Evolutionary conservation across 1,139 yeast species (phyloP), one percentile per base, ranked within the genome.

Genomic region (Candida anutae): DNA sequence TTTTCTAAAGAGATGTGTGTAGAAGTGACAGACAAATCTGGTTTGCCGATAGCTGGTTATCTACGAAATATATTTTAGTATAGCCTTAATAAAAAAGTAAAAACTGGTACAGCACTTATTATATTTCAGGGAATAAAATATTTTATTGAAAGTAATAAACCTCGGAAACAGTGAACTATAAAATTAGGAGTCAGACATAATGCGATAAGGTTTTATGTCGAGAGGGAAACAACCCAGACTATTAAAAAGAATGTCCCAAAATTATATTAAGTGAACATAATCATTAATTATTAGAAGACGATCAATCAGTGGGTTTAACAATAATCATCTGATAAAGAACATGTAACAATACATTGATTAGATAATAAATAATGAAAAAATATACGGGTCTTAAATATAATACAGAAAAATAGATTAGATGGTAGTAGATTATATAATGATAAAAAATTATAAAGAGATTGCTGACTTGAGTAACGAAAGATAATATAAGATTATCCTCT

Each of bases 391-490:
- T 21, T n/a, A 21, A 21, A n/a, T 21, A n/a, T 21, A 21, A n/a
- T 8, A 21, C 23, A 21, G 11, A 21, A n/a, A n/a, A n/a, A 21
- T 21, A 21, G 23, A 21, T 25, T 23, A 26, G 16, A 31, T 30
- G 28, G 34, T 31, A 31, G 31, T 28, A 27, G 34, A 30, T 16
- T 30, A 30, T 31, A 31, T 31, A 30, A 30, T 30, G 11, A 21
- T 8, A 20, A 30, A 15, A 12, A 31, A 30, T 30, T 30, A 31
- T 31, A 31, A 10, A 30, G 34, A 31, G 19, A 16, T 21, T 31
- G 34, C 34, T 31, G 34, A 25, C 34, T 31, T 31, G 34, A 31
- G 34, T 31, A 31, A 31, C 31, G 34, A 30, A 17, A 31, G 34
- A 20, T 26, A 30, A 23, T 31, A 23, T n/a, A 22, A 22, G 34